A percentile compares a stretch with the other conserved stretches of the same genome.
Conservation (phyloP, 441 rosid genomes). For the Adansonia madagascariensis region DNA sequence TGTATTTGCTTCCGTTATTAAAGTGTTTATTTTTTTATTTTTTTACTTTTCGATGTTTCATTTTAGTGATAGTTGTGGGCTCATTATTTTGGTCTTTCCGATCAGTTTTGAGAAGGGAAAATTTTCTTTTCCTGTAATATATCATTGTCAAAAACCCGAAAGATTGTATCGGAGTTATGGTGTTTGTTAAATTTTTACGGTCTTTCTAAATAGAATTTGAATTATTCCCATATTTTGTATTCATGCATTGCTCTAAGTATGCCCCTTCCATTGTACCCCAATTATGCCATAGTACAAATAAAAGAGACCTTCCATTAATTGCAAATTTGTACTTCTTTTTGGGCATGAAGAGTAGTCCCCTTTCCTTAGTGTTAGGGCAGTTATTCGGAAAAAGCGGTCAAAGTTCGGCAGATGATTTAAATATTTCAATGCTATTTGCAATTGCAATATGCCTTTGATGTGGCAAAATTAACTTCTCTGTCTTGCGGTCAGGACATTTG, state of each 20-base stretch:
- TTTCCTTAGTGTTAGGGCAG: no score
- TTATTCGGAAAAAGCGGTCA: background rate
- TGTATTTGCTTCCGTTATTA: conserved; percentile 1
- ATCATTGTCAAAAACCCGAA: conserved; percentile 20
- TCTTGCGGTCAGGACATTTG: no score
- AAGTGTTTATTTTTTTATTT: background rate
- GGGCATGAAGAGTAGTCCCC: no score
- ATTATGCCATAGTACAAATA: background rate
- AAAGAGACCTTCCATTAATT: background rate
- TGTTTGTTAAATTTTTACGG: background rate
- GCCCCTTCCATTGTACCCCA: background rate
- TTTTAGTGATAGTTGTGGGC: conserved; percentile 1
- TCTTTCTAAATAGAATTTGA: background rate
- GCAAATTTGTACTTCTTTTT: no score
- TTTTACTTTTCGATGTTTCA: background rate
- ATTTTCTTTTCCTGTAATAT: conserved; percentile 10
- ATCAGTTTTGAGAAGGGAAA: conserved; percentile 16
- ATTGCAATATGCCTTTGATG: no score
- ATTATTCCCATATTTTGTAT: background rate
- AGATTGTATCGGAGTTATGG: conserved; percentile 19
- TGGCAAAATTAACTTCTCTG: no score
- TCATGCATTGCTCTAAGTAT: background rate
- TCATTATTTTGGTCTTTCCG: conserved; percentile 25
- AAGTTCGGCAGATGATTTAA: no score
- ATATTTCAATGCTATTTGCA: no score